Evolutionary conservation across 257 asterid species (phyloP).

Genomic region (Echites panduratus): DNA sequence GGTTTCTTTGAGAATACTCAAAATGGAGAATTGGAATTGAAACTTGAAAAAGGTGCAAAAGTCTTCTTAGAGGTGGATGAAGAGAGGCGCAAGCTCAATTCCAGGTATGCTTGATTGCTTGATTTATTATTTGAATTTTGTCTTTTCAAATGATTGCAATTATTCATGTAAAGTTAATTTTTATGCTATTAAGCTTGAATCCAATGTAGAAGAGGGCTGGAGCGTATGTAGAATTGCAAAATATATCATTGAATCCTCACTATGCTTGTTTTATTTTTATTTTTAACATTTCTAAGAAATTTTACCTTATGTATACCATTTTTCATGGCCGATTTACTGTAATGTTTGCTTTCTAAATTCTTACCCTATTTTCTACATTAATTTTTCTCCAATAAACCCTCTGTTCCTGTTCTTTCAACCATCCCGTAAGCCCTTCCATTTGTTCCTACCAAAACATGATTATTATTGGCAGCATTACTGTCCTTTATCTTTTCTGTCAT

Average conservation of each 20-base stretch:
- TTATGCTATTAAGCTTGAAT: not conserved
- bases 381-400: not conserved
- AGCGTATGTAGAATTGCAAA: not conserved
- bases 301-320: not conserved
- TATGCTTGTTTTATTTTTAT: not conserved
- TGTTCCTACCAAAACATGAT: not conserved
- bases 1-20: slow-evolving; percentile 45
- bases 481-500: not conserved
- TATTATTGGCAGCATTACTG: not conserved
- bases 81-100: slow-evolving; percentile 52
- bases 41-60: slow-evolving; percentile 37
- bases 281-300: not conserved
- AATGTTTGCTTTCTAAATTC: not conserved
- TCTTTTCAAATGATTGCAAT: not conserved
- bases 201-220: not conserved
- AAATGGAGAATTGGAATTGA: slow-evolving; percentile 18
- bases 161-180: not conserved
- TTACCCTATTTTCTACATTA: not conserved
- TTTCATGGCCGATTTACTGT: not conserved
- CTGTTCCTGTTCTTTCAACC: not conserved
- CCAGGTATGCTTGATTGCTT: slow-evolving; percentile 35
- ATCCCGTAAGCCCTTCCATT: not conserved
- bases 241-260: not conserved
- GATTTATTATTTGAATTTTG: not conserved
- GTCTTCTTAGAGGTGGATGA: slow-evolving; percentile 57